Base-by-base conservation (phyloP, 2,329 filamentous ascomycete genomes). In the Drechslerella dactyloides region DNA sequence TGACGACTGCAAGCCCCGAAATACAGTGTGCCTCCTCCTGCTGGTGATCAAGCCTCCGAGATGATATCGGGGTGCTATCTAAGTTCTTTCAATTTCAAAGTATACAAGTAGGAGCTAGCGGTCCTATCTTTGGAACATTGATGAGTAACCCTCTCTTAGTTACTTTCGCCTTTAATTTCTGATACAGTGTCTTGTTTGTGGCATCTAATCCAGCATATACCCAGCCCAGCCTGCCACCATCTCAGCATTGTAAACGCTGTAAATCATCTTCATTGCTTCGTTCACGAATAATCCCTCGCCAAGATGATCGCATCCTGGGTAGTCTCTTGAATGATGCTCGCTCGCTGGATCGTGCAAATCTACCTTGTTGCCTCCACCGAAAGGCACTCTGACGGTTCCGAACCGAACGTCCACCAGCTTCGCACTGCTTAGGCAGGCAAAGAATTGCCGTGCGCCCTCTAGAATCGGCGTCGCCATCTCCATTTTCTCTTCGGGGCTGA, bases 231-330 rank as follows among this genome's bases (percentile, higher is more conserved):
- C 59, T 17, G 55, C 8, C 37, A 63, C 37, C 59, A 37, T 63
- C 51, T 63, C 59, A 10, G 59, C 59, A 30, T 63, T 63, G 23
- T 63, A 55, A 23, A 55, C 59, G 48, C 59, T 63, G 19, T 63
- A 63, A 53, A 63, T 55, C 59, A 63, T 63, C 24, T 63, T 63
- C 59, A 63, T 63, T 37, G 59, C 59, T n/a, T 63, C 59, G n/a
- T 63, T 63, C 37, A 63, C 59, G 21, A 63, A 63, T 23, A 63
- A 10, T 50, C 59, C 37, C 2, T 63, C 59, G 11, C 59, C 51
- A 17, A 63, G 59, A 17, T 63, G 37, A 24, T 37, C 48, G 21
- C 59, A 63, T 15, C 59, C 59, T 30, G 51, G 59, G 21, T 63
- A 63, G 37, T 63, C 51, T 21, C 59, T 63, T 10, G 51, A 48